A percentile compares a stretch with the other conserved stretches of the same genome.
Evolutionary conservation across 306 rosid genomes (phyloP).

Genomic region (Quercus variabilis): DNA sequence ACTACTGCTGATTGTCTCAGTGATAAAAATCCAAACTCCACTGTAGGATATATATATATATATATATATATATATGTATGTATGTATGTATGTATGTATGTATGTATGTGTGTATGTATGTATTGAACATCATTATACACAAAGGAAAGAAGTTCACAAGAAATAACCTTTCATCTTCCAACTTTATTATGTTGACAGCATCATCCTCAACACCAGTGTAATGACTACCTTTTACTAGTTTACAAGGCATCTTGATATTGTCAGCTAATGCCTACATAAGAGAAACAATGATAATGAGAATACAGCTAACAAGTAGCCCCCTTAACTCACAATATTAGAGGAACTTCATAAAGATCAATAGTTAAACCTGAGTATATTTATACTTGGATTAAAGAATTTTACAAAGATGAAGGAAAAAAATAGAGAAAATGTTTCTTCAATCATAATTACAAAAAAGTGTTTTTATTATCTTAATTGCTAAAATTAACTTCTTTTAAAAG

Average conservation of each 20-base stretch:
- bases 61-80: not conserved
- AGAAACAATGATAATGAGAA: conserved; percentile 19
- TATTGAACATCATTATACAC: conserved; percentile 14
- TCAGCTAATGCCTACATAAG: conserved; percentile 88
- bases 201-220: conserved; percentile 98
- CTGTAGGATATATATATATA: not conserved
- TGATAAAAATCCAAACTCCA: not conserved
- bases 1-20: not conserved
- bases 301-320: conserved; percentile 11
- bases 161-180: conserved; percentile 89
- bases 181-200: conserved; percentile 86
- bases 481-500: too few relatives aligned
- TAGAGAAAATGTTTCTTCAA: too few relatives aligned
- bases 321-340: not conserved
- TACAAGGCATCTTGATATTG: conserved; percentile 91
- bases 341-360: conserved; percentile 2
- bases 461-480: too few relatives aligned
- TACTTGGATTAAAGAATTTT: not conserved
- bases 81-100: not conserved
- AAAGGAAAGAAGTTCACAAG: conserved; percentile 22
- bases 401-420: too few relatives aligned
- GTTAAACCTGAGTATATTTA: not conserved
- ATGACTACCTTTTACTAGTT: conserved; percentile 93
- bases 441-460: too few relatives aligned
- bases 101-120: not conserved